Base-by-base conservation (phyloP, 2,329 filamentous ascomycete genomes). In the Zarea fungicola region DNA sequence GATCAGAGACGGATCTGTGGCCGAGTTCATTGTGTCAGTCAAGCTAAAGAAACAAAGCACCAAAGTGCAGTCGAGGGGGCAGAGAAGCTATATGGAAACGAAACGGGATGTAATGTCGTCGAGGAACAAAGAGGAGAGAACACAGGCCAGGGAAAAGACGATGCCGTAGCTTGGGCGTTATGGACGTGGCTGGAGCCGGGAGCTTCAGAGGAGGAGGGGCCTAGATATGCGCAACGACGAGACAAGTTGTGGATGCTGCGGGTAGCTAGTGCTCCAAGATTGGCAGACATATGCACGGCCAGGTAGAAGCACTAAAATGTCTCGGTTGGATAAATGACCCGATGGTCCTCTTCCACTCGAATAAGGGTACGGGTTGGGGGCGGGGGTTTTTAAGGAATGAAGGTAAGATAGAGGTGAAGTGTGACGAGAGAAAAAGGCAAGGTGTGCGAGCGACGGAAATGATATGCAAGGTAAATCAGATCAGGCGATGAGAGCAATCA, bases 1-100 rank as follows among this genome's bases (percentile, higher is more conserved):
- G 55, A 81, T 78, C 50, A 80, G 61, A 7, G 76, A 77, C 21
- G 77, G 78, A 58, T 81, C 78, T 81, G 62, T 52, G 55, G 51
- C 46, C 48, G 52, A 45, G 52, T 52, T 51, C 42, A 49, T 40
- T 58, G 58, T 59, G 72, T 72, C 60, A 74, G 70, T 60, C 57
- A 60, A 26, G 36, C 45, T 41, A 31, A 13, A n/a, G 35, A 16
- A 31, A 23, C 21, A 31, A 29, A 32, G 45, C 45, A 48, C 36
- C 45, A 29, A 28, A 35, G 36, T 41, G 36, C 28, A 22, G 35
- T 41, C 14, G 28, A 35, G 19, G 5, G 13, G n/a, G n/a, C n/a
- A 16, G 22, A 9, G 16, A 41, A 21, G 16, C 26, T 39, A 39
- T 39, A 22, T 28, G n/a, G 21, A 23, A 26, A 8, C 19, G n/a